These are phyloP conservation scores for Bonia amplexicaulis DNA, from an alignment of 176 grass and related monocot genomes.

Conservation along the genomic window DNA sequence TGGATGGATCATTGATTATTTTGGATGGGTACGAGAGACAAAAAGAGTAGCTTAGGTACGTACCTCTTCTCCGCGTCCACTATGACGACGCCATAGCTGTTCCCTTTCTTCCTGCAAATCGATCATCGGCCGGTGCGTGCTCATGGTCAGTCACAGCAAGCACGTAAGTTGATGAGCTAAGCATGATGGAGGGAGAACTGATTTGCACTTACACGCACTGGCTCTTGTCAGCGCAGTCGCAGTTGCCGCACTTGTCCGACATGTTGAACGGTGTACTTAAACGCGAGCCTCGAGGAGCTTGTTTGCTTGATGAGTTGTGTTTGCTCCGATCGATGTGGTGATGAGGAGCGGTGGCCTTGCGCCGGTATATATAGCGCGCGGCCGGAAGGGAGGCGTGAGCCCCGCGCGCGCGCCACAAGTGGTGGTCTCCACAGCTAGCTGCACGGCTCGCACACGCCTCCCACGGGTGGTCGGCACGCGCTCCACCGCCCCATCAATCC, in stretches of 20 bases:
- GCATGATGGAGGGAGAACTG: background rate
- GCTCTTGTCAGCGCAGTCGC: conserved; percentile 84
- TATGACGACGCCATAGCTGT: conserved; percentile 49
- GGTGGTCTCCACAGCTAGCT: too few species aligned
- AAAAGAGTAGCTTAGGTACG: too few species aligned
- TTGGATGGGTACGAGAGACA: too few species aligned
- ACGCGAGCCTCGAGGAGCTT: too few species aligned
- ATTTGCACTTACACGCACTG: conserved; percentile 58
- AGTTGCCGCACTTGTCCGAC: conserved; percentile 81
- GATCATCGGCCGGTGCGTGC: background rate
- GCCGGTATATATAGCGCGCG: background rate
- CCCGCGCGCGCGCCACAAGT: background rate
- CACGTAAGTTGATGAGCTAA: too few species aligned
- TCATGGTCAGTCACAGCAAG: too few species aligned
- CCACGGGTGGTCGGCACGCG: background rate
- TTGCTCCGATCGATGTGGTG: too few species aligned
- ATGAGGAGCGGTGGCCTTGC: too few species aligned
- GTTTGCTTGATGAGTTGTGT: too few species aligned
- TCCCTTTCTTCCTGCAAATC: conserved; percentile 63
- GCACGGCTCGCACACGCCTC: background rate
- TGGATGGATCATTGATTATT: too few species aligned
- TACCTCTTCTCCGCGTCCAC: conserved; percentile 61
- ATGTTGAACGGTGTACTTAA: conserved; percentile 5
- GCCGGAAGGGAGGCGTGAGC: background rate
- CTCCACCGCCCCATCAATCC: background rate